Evolutionary conservation across 768 basidiomycete species (phyloP).

Genomic region (Grammothele lineata): DNA sequence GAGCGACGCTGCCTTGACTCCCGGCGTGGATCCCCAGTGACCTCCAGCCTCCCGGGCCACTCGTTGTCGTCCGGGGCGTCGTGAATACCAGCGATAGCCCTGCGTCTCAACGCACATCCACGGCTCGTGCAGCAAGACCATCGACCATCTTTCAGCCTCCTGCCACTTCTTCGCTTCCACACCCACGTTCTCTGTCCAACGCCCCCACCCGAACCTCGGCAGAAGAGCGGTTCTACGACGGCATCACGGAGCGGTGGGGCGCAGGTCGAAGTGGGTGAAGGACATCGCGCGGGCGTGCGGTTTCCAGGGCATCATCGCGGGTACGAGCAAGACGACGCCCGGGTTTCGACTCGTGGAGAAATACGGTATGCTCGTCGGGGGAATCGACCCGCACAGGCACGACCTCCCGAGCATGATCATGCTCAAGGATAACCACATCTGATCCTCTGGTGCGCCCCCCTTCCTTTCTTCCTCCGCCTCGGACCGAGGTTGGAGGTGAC

Average conservation of each 20-base stretch:
- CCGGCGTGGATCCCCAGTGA: background rate
- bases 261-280: conserved; percentile 77
- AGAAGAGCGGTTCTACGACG: conserved; percentile 37
- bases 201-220: conserved; percentile 9
- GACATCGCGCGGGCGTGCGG: conserved; percentile 75
- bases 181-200: conserved; percentile 29
- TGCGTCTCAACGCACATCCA: conserved; percentile 10
- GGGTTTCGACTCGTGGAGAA: conserved; percentile 97
- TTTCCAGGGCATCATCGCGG: conserved; percentile 86
- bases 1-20: no score
- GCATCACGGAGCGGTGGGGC: conserved; percentile 26
- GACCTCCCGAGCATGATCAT: conserved; percentile 99
- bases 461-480: conserved; percentile 2
- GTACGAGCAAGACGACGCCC: conserved; percentile 96
- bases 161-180: conserved; percentile 17
- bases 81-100: conserved; percentile 73
- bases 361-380: conserved; percentile 97
- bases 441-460: conserved; percentile 73
- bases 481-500: no score
- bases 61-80: conserved; percentile 81
- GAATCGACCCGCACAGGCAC: conserved; percentile 91
- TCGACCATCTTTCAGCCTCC: conserved; percentile 7
- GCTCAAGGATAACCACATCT: conserved; percentile 99
- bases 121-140: conserved; percentile 12
- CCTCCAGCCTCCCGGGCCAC: conserved; percentile 71